These are phyloP conservation scores for Mucor mucedo DNA, from an alignment of 371 early-diverging fungal genomes.

Conservation along the genomic window DNA sequence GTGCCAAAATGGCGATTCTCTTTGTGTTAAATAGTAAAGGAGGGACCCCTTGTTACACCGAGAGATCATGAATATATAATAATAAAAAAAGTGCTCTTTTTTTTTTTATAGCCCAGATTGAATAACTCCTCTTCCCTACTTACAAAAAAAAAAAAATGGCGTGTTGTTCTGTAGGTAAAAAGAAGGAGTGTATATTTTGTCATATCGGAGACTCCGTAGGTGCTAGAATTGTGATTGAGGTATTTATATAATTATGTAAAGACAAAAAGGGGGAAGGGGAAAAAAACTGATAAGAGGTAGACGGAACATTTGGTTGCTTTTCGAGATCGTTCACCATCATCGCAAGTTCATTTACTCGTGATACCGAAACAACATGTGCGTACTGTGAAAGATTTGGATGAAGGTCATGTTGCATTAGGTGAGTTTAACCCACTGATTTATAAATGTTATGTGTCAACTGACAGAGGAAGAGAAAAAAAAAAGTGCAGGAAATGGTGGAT, in stretches of 20 bases:
- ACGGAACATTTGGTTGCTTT: slow-evolving; percentile 61
- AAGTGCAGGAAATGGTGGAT: slow-evolving; percentile 51
- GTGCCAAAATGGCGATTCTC: too few species aligned
- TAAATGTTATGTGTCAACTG: neutral
- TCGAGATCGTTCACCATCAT: slow-evolving; percentile 64
- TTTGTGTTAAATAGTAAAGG: too few species aligned
- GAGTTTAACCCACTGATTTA: slow-evolving; percentile 26
- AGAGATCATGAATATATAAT: too few species aligned
- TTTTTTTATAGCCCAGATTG: too few species aligned
- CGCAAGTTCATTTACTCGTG: slow-evolving; percentile 56
- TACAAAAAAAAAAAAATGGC: neutral
- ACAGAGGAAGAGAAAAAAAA: slow-evolving; percentile 8
- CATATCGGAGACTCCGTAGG: slow-evolving; percentile 14
- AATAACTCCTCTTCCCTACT: neutral
- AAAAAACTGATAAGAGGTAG: slow-evolving; percentile 25
- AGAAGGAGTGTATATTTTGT: slow-evolving; percentile 22
- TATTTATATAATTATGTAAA: neutral
- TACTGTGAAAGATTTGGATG: slow-evolving; percentile 39
- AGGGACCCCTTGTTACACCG: too few species aligned
- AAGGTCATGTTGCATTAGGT: slow-evolving; percentile 56
- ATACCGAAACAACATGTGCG: slow-evolving; percentile 58
- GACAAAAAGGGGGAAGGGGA: neutral
- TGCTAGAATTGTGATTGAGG: slow-evolving; percentile 19
- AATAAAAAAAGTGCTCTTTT: neutral
- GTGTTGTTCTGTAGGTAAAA: slow-evolving; percentile 10